Evolutionary conservation across 1,284 basidiomycete species (phyloP).

Genomic region (Amylostereum chailletii): DNA sequence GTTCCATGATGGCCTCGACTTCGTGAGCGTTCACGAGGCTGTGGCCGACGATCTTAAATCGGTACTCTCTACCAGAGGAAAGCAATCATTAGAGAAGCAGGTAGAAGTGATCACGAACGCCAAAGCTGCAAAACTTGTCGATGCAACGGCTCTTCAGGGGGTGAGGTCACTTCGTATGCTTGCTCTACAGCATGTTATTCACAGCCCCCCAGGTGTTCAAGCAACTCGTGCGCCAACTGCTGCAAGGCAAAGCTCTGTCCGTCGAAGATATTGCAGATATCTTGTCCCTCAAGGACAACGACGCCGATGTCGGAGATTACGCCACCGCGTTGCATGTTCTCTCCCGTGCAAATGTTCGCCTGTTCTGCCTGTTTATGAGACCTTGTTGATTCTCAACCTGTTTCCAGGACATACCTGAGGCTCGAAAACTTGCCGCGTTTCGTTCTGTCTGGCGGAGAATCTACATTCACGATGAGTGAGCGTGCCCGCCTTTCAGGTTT

Average conservation of each 20-base stretch:
- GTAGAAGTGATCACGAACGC: slow-evolving; percentile 50
- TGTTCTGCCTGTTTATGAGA: background rate
- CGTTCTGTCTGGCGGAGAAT: slow-evolving; percentile 80
- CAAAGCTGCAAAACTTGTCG: slow-evolving; percentile 40
- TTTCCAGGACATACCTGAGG: slow-evolving; percentile 56
- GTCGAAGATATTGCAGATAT: slow-evolving; percentile 66
- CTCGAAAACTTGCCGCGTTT: slow-evolving; percentile 60
- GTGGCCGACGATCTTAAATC: slow-evolving; percentile 51
- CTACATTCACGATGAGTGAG: slow-evolving; percentile 80
- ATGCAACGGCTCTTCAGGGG: slow-evolving; percentile 33
- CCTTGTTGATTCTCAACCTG: slow-evolving; percentile 1
- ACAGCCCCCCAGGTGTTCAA: slow-evolving; percentile 46
- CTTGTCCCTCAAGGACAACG: slow-evolving; percentile 65
- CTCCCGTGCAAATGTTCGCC: slow-evolving; percentile 41
- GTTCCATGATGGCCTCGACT: slow-evolving; percentile 69
- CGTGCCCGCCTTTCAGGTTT: slow-evolving; percentile 18
- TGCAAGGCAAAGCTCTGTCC: slow-evolving; percentile 61
- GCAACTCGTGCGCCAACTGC: slow-evolving; percentile 49
- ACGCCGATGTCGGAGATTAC: slow-evolving; percentile 44
- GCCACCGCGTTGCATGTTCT: slow-evolving; percentile 58
- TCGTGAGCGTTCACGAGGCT: slow-evolving; percentile 64
- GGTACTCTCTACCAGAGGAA: slow-evolving; percentile 39
- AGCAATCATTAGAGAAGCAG: slow-evolving; percentile 59
- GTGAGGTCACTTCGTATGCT: slow-evolving; percentile 22
- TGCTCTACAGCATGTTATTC: background rate